phyloP scores from a whole-genome alignment of 2,329 filamentous ascomycete genomes.

The Penicillium sp. region DNA sequence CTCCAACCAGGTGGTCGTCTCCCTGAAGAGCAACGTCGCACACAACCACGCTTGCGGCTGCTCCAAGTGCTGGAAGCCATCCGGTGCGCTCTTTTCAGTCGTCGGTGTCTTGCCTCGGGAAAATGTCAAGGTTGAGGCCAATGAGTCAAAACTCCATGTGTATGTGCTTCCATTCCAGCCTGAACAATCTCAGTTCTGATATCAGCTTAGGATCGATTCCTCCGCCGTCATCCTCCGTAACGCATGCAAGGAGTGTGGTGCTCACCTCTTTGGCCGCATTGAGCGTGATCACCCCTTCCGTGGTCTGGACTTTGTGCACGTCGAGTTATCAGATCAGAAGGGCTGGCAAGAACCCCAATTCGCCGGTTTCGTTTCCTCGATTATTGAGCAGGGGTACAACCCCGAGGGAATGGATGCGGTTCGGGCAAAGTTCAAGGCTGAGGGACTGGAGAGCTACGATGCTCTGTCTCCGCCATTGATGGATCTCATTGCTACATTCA shows the following conservation, averaged over 20 bases:
- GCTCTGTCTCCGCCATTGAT: constrained; percentile 62
- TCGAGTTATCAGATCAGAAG: constrained; percentile 59
- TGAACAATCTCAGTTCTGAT: neutral
- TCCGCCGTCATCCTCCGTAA: constrained; percentile 61
- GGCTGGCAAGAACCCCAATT: constrained; percentile 75
- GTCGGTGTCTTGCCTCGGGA: constrained; percentile 62
- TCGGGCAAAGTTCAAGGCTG: constrained; percentile 52
- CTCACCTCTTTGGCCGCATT: constrained; percentile 66
- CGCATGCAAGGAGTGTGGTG: constrained; percentile 62
- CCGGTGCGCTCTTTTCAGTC: constrained; percentile 63
- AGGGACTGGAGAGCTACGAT: constrained; percentile 65
- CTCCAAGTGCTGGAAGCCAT: constrained; percentile 72
- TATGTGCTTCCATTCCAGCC: neutral
- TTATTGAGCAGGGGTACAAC: constrained; percentile 68
- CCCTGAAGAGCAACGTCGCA: constrained; percentile 58
- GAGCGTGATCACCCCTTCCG: constrained; percentile 66
- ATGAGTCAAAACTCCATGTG: constrained; percentile 58
- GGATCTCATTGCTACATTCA: constrained; percentile 61
- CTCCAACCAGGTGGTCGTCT: constrained; percentile 58
- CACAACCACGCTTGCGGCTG: constrained; percentile 73
- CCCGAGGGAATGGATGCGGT: constrained; percentile 58
- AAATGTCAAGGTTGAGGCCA: constrained; percentile 58
- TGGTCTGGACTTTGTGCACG: constrained; percentile 69
- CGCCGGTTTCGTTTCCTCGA: constrained; percentile 66
- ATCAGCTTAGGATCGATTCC: constrained; percentile 45